A percentile compares a stretch with the other conserved stretches of the same genome.
Conservation (phyloP, 1,139 yeast genomes). For the Pichia sp. region DNA sequence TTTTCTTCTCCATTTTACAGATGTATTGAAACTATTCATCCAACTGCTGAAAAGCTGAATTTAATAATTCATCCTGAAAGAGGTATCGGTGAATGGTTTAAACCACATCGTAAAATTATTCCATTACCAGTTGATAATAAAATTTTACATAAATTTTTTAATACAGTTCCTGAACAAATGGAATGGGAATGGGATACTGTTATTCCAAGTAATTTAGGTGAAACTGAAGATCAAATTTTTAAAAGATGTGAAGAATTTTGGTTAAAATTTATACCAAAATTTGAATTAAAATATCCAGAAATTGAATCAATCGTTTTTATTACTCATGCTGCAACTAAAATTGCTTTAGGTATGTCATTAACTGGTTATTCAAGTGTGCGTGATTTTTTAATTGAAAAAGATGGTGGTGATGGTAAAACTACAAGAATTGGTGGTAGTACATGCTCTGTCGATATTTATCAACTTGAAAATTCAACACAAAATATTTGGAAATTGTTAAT, state of each 20-base stretch:
- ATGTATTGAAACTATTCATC: conserved; percentile 51
- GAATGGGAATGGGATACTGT: conserved; percentile 44
- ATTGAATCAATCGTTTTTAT: conserved; percentile 40
- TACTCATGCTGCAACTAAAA: conserved; percentile 58
- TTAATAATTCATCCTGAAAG: conserved; percentile 43
- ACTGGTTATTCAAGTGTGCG: conserved; percentile 36
- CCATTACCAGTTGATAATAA: conserved; percentile 47
- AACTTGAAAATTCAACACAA: conserved; percentile 9
- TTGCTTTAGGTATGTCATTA: conserved; percentile 51
- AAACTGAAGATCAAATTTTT: conserved; percentile 42
- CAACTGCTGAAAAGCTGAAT: conserved; percentile 39
- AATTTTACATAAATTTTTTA: conserved; percentile 38
- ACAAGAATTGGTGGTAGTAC: conserved; percentile 48
- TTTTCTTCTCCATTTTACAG: conserved; percentile 53
- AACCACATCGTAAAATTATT: conserved; percentile 38
- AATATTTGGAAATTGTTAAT: conserved; percentile 37
- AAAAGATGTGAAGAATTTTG: conserved; percentile 41
- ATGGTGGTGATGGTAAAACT: conserved; percentile 43
- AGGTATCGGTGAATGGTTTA: conserved; percentile 60
- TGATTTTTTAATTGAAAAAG: conserved; percentile 32
- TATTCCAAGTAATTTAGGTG: conserved; percentile 45
- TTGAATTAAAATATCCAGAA: conserved; percentile 41
- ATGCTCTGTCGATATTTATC: conserved; percentile 47
- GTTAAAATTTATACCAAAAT: conserved; percentile 40
- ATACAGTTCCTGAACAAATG: conserved; percentile 32